A percentile compares a stretch with the other conserved stretches of the same genome.
Conservation (phyloP, 306 rosid species). For the Ormosia emarginata region DNA sequence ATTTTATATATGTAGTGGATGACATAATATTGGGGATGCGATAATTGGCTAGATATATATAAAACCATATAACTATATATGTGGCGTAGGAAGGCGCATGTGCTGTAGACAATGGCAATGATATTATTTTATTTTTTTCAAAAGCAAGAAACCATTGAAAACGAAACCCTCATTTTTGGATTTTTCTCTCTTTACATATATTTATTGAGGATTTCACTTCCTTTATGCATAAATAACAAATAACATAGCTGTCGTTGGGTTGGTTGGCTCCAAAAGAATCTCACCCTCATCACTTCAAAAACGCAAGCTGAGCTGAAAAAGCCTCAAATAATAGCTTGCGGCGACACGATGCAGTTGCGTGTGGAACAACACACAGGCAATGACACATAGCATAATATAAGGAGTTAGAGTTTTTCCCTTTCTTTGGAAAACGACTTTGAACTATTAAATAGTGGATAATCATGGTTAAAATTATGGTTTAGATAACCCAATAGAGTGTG, state of each 20-base stretch:
- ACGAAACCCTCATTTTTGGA: background rate
- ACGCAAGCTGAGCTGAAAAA: background rate
- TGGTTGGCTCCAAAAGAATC: slow-evolving; percentile 7
- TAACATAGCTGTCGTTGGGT: background rate
- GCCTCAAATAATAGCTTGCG: slow-evolving; percentile 26
- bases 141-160: background rate
- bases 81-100: slow-evolving; percentile 25
- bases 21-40: background rate
- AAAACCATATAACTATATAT: background rate
- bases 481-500: background rate
- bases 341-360: slow-evolving; percentile 52
- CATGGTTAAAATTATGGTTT: background rate
- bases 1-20: background rate
- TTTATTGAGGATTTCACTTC: background rate
- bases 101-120: background rate
- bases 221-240: background rate
- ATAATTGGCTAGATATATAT: background rate
- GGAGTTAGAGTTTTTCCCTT: background rate
- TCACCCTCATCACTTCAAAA: slow-evolving; percentile 13
- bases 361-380: background rate
- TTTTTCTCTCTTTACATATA: background rate
- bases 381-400: background rate
- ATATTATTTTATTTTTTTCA: background rate
- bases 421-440: slow-evolving; percentile 19
- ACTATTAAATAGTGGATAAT: background rate